Conservation (phyloP, 495 filamentous ascomycete species). For the Penicillium riverlandense region DNA sequence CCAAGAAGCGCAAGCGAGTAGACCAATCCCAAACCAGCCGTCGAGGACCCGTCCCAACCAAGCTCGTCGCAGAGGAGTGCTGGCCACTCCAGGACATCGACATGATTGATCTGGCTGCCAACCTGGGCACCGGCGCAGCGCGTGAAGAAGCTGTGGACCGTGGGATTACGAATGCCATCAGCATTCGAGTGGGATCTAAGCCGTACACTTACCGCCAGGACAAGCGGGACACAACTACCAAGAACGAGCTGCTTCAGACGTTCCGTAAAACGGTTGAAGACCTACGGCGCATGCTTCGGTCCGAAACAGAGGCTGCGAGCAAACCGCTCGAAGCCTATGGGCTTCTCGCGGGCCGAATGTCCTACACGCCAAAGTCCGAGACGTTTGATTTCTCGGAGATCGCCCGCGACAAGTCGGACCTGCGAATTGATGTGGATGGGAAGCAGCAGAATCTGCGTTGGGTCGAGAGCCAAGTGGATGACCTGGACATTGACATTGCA, state of each 20-base stretch:
- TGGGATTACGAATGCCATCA: conserved; percentile 79
- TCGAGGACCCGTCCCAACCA: conserved; percentile 56
- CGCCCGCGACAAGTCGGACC: conserved; percentile 60
- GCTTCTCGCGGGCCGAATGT: conserved; percentile 47
- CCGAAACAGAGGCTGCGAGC: conserved; percentile 74
- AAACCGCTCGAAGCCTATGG: conserved; percentile 74
- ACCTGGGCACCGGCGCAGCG: conserved; percentile 49
- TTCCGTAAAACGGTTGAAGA: conserved; percentile 92
- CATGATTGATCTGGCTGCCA: conserved; percentile 72
- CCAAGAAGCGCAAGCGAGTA: conserved; percentile 79
- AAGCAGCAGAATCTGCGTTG: conserved; percentile 92
- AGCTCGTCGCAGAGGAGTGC: conserved; percentile 86
- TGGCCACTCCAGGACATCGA: conserved; percentile 93
- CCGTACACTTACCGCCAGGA: conserved; percentile 89
- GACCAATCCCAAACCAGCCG: conserved; percentile 55
- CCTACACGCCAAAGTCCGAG: conserved; percentile 22
- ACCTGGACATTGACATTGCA: conserved; percentile 92
- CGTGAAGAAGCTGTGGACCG: conserved; percentile 51
- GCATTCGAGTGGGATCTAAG: conserved; percentile 80
- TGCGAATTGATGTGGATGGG: conserved; percentile 92
- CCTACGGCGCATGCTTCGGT: conserved; percentile 69
- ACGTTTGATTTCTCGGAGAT: conserved; percentile 61
- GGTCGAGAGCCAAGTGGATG: conserved; percentile 92
- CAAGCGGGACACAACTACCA: conserved; percentile 65
- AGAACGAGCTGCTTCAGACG: conserved; percentile 69